Evolutionary conservation across 2,329 filamentous ascomycete species (phyloP).

Genomic region (Aspergillus brunneoviolaceus): DNA sequence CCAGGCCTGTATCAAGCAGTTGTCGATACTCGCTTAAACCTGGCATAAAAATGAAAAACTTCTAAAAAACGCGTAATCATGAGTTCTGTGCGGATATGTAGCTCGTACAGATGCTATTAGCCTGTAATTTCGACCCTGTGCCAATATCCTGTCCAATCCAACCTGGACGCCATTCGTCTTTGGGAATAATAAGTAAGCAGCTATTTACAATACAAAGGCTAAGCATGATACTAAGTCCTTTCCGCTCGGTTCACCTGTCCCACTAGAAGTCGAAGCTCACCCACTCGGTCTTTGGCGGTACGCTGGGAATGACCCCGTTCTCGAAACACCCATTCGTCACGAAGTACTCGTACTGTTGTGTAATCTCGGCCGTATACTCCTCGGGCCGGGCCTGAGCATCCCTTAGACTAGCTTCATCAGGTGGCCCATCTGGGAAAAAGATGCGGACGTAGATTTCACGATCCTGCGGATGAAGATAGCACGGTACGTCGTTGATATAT

Average conservation of each 20-base stretch:
- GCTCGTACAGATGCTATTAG: neutral
- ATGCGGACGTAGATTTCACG: slow-evolving; percentile 63
- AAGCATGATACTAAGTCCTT: no score
- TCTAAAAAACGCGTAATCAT: slow-evolving; percentile 29
- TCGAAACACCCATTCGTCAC: slow-evolving; percentile 66
- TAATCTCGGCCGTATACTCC: slow-evolving; percentile 54
- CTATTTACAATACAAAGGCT: slow-evolving; percentile 8
- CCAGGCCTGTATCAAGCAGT: slow-evolving; percentile 14
- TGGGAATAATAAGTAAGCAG: slow-evolving; percentile 2
- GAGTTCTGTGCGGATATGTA: neutral
- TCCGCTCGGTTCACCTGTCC: slow-evolving; percentile 14
- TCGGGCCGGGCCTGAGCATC: slow-evolving; percentile 53
- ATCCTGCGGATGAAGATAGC: slow-evolving; percentile 51
- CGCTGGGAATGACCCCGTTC: slow-evolving; percentile 69
- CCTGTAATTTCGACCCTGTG: neutral
- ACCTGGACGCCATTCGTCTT: slow-evolving; percentile 3
- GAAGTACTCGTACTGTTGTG: slow-evolving; percentile 65
- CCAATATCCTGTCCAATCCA: neutral
- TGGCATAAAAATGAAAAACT: slow-evolving; percentile 31
- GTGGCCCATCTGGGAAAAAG: slow-evolving; percentile 72
- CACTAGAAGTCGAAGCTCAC: slow-evolving; percentile 68
- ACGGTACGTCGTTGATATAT: slow-evolving; percentile 56
- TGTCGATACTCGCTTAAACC: slow-evolving; percentile 33
- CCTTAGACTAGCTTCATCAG: slow-evolving; percentile 46
- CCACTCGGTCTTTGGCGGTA: slow-evolving; percentile 77